Evolutionary conservation across 306 rosid genomes (phyloP).

Genomic region (Vicia sativa): DNA sequence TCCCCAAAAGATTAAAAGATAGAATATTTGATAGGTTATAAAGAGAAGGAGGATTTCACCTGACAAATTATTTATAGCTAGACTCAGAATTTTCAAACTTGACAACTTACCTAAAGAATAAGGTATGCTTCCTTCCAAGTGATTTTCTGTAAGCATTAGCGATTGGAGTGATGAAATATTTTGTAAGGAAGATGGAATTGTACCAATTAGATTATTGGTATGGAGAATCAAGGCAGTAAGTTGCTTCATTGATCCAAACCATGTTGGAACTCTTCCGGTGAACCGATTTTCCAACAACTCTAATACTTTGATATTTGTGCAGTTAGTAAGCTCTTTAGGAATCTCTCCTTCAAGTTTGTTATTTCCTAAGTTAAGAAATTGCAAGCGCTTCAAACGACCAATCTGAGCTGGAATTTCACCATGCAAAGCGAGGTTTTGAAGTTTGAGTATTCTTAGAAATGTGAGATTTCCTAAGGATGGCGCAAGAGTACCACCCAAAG

Average conservation of each 20-base stretch:
- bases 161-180: too few species aligned
- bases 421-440: neutral
- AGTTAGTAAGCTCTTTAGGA: neutral
- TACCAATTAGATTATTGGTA: neutral
- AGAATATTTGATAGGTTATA: too few species aligned
- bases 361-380: neutral
- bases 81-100: too few species aligned
- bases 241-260: neutral
- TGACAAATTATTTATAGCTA: too few species aligned
- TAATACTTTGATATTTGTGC: neutral
- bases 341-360: neutral
- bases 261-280: neutral
- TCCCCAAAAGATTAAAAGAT: neutral
- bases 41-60: too few species aligned
- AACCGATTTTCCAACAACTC: neutral
- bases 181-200: too few species aligned
- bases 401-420: neutral
- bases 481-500: neutral
- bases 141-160: too few species aligned
- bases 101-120: too few species aligned
- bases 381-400: neutral
- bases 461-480: neutral
- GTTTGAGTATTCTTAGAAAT: neutral
- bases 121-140: too few species aligned
- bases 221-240: neutral